phyloP scores from a whole-genome alignment of 768 basidiomycete species.

The Psilocybe subaeruginosa region DNA sequence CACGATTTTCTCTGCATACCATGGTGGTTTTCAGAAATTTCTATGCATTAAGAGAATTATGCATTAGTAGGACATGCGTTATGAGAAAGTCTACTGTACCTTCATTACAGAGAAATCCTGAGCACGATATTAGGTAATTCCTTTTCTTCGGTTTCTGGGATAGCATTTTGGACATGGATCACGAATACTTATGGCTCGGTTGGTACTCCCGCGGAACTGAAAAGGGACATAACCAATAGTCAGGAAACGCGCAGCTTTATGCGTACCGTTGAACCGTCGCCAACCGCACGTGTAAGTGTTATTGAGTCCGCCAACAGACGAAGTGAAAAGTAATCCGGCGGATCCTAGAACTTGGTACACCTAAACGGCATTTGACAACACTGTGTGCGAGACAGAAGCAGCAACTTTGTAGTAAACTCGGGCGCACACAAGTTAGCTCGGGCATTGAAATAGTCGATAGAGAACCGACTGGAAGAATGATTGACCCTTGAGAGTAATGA shows the following conservation, averaged over 20 bases:
- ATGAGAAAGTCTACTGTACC: too few relatives aligned
- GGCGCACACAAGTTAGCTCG: background rate
- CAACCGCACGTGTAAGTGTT: too few relatives aligned
- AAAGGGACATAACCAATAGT: background rate
- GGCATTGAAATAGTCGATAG: background rate
- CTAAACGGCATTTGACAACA: background rate
- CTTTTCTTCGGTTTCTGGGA: too few relatives aligned
- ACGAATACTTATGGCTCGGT: background rate
- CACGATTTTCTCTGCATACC: too few relatives aligned
- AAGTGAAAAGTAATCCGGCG: background rate
- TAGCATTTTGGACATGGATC: background rate
- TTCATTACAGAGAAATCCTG: too few relatives aligned
- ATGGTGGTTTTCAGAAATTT: too few relatives aligned
- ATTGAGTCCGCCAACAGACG: too few relatives aligned
- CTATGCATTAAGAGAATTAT: too few relatives aligned
- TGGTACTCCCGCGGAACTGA: background rate
- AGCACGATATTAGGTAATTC: too few relatives aligned
- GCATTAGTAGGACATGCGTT: too few relatives aligned
- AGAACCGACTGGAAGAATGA: background rate
- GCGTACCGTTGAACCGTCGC: background rate
- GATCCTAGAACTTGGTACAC: background rate
- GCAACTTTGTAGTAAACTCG: background rate
- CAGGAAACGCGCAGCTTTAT: background rate
- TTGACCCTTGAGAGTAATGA: background rate
- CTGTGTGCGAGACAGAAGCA: background rate